A percentile compares a stretch with the other conserved stretches of the same genome.
These are phyloP conservation scores for Sugiyamaella japonica DNA, from an alignment of 1,139 yeast species.

Conservation along the genomic window DNA sequence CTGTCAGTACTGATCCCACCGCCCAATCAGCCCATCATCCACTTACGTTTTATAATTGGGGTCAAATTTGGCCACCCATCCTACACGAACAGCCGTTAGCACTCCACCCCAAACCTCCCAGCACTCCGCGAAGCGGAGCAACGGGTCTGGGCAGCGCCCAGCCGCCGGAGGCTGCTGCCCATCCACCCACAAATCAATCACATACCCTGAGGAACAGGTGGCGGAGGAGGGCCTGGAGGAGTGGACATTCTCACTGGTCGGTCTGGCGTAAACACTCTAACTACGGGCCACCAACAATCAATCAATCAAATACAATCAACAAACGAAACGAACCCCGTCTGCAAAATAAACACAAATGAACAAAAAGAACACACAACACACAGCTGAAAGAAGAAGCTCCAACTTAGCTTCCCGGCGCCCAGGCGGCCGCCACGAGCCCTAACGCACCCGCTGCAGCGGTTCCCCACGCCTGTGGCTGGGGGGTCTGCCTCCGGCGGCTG, in stretches of 20 bases:
- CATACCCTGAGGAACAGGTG: conserved; percentile 37
- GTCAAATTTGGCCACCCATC: conserved; percentile 89
- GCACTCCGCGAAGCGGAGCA: too few relatives aligned
- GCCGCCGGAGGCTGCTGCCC: too few relatives aligned
- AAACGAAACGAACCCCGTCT: not conserved
- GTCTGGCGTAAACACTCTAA: not conserved
- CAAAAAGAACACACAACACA: too few relatives aligned
- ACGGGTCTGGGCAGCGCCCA: too few relatives aligned
- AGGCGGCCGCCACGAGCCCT: too few relatives aligned
- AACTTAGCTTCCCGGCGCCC: too few relatives aligned
- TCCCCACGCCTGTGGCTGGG: too few relatives aligned
- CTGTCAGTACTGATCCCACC: not conserved
- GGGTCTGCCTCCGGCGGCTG: too few relatives aligned
- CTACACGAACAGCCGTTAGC: conserved; percentile 37
- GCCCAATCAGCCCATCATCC: not conserved
- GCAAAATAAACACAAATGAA: too few relatives aligned
- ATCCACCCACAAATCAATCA: conserved; percentile 13
- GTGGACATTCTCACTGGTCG: conserved; percentile 11
- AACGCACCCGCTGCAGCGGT: too few relatives aligned
- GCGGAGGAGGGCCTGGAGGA: conserved; percentile 35
- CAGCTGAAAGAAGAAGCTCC: too few relatives aligned
- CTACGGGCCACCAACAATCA: not conserved
- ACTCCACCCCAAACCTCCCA: too few relatives aligned
- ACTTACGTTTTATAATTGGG: conserved; percentile 62
- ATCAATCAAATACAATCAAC: not conserved